Conservation (phyloP, 2,329 filamentous ascomycete genomes). For the Colletotrichum orchidophilum region DNA sequence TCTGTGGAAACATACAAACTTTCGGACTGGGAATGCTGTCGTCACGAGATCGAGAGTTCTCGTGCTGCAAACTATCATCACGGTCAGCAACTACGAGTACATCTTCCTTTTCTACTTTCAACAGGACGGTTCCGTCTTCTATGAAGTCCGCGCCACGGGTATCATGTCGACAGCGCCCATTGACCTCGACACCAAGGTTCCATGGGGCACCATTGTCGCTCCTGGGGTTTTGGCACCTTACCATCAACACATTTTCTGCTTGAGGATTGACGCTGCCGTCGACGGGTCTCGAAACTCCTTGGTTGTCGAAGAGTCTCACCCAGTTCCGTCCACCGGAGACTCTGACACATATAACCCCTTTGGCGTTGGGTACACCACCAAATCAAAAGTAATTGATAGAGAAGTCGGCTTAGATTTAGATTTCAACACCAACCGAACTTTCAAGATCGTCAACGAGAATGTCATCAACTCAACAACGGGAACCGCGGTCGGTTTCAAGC, state of each 20-base stretch:
- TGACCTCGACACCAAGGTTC: conserved; percentile 60
- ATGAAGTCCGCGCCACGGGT: conserved; percentile 50
- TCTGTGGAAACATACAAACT: conserved; percentile 72
- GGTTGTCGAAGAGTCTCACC: conserved; percentile 46
- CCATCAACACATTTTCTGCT: conserved; percentile 74
- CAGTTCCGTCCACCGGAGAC: conserved; percentile 50
- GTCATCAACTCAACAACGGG: conserved; percentile 52
- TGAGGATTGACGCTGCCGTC: conserved; percentile 71
- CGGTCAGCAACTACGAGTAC: conserved; percentile 73
- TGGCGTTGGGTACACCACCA: conserved; percentile 56
- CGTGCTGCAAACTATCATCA: conserved; percentile 72
- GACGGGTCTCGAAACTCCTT: conserved; percentile 68
- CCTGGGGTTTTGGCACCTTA: conserved; percentile 71
- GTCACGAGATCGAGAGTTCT: conserved; percentile 67
- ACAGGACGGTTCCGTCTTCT: conserved; percentile 57
- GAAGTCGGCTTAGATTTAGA: conserved; percentile 60
- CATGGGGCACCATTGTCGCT: conserved; percentile 71
- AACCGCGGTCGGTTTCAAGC: conserved; percentile 56
- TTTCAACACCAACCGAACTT: conserved; percentile 55
- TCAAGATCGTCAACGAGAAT: conserved; percentile 59
- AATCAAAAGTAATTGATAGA: conserved; percentile 51
- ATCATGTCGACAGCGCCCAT: conserved; percentile 57
- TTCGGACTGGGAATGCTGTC: conserved; percentile 66
- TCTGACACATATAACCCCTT: conserved; percentile 56
- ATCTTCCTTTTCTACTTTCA: conserved; percentile 57